Evolutionary conservation across 306 rosid genomes (phyloP).

Genomic region (Malus asiatica): DNA sequence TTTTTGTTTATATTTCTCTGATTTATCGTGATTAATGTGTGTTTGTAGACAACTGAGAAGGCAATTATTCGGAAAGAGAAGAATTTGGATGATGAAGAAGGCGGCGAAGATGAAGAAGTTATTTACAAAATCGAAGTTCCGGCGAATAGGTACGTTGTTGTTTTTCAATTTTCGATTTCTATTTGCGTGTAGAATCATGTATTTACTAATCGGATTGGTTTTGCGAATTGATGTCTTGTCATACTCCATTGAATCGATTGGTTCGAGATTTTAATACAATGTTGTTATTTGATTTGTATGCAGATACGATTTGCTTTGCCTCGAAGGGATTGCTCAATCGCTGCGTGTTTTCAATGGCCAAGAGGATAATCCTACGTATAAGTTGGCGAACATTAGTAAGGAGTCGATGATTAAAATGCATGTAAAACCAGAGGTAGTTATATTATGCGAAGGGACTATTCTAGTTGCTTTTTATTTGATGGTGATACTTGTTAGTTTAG

Average conservation of each 20-base stretch:
- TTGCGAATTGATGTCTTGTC: neutral
- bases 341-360: conserved; percentile 52
- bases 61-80: conserved; percentile 79
- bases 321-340: conserved; percentile 87
- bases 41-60: conserved; percentile 69
- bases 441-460: neutral
- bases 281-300: neutral
- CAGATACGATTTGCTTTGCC: conserved; percentile 91
- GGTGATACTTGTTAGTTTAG: conserved; percentile 4
- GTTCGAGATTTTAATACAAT: neutral
- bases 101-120: conserved; percentile 48
- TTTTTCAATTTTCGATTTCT: neutral
- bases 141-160: conserved; percentile 54
- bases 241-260: neutral
- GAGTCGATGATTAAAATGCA: conserved; percentile 67
- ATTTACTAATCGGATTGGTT: neutral
- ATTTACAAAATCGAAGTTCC: conserved; percentile 77
- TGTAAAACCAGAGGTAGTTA: conserved; percentile 78
- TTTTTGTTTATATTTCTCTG: neutral
- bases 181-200: neutral
- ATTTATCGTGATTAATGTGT: neutral
- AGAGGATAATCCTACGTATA: conserved; percentile 57
- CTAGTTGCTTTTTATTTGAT: neutral
- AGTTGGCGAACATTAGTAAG: conserved; percentile 45
- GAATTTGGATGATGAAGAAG: conserved; percentile 52